Evolutionary conservation across 306 rosid genomes (phyloP), one percentile per base, ranked within the genome.

Genomic region (Carpinus viminea): DNA sequence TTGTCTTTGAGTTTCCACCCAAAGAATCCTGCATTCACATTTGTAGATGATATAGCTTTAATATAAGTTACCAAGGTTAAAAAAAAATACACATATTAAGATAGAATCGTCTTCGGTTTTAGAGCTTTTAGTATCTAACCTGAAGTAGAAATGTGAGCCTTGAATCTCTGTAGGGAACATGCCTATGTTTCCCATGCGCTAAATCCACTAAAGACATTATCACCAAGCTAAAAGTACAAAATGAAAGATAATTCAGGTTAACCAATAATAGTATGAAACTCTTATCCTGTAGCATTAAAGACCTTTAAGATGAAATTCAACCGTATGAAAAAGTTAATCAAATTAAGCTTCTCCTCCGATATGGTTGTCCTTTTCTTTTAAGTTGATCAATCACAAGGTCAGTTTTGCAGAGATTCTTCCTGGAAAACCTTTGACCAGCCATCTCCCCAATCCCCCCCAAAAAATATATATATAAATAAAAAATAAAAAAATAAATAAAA

Each of bases 91-190:
- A 13, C 11, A 50, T 53, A 48, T 41, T 21, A 16, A 74, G 31
- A 69, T 24, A 76, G 62, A 48, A 64, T n/a, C 47, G 60, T 55
- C 74, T 12, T 20, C 46, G 21, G 31, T 69, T 76, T 47, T 71
- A 74, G 57, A 78, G 84, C 73, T 76, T 73, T 60, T 38, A 55
- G 78, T 73, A 68, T 81, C 85, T 74, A 69, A 94, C 98, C 98
- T 94, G 98, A 84, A 94, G 98, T 62, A 94, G 97, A 93, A 94
- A 94, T 56, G 98, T 94, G 56, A 94, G 94, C 86, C 97, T 87
- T 66, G 98, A 94, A 86, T 94, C 98, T 85, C 98, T 82, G 83
- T 94, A 94, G 17, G 98, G 98, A 80, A 94, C 96, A 80, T 94
- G 98, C 74, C 98, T 90, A 41, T 92, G 98, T 80, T 94, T 94